Percentiles rank a stretch among this genome's conserved stretches.
Evolutionary conservation across 192 early-diverging fungal species (phyloP).

Genomic region (Coemansia umbellata): DNA sequence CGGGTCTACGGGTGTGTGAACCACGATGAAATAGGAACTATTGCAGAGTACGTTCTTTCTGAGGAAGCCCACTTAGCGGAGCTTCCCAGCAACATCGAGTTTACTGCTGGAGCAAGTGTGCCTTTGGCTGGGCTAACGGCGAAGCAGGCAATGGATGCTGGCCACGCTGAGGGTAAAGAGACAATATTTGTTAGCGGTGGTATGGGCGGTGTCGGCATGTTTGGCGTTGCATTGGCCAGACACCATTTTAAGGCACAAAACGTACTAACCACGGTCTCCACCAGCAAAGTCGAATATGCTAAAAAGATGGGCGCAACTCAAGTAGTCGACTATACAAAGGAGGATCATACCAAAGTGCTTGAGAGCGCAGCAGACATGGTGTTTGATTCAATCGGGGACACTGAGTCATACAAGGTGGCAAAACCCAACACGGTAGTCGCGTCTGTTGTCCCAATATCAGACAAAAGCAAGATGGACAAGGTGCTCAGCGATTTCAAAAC

Average conservation of each 20-base stretch:
- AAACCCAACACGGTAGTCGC: slow-evolving; percentile 11
- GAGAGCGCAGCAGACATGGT: slow-evolving; percentile 36
- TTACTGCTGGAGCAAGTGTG: slow-evolving; percentile 48
- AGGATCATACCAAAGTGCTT: slow-evolving; percentile 17
- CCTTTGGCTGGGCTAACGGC: slow-evolving; percentile 58
- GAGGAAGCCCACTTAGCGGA: slow-evolving; percentile 19
- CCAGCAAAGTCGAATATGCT: slow-evolving; percentile 41
- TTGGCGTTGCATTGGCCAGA: slow-evolving; percentile 50
- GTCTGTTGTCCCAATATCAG: slow-evolving; percentile 31
- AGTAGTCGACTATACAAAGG: slow-evolving; percentile 52
- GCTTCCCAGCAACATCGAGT: slow-evolving; percentile 35
- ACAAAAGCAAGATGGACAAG: slow-evolving; percentile 13
- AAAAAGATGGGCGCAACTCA: slow-evolving; percentile 36
- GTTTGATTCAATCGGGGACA: slow-evolving; percentile 45
- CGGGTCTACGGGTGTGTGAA: slow-evolving; percentile 40
- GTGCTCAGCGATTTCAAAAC: slow-evolving; percentile 22
- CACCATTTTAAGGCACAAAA: slow-evolving; percentile 33
- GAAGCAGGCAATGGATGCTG: slow-evolving; percentile 35
- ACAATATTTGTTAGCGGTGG: slow-evolving; percentile 54
- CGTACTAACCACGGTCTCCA: slow-evolving; percentile 54
- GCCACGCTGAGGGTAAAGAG: slow-evolving; percentile 13
- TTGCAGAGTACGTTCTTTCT: slow-evolving; percentile 29
- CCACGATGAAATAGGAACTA: slow-evolving; percentile 18
- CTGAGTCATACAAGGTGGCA: slow-evolving; percentile 18
- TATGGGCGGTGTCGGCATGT: slow-evolving; percentile 55